Percentiles rank a stretch among this genome's conserved stretches.
Conservation (phyloP, 257 asterid species). For the Solanum ahanhuiri region DNA sequence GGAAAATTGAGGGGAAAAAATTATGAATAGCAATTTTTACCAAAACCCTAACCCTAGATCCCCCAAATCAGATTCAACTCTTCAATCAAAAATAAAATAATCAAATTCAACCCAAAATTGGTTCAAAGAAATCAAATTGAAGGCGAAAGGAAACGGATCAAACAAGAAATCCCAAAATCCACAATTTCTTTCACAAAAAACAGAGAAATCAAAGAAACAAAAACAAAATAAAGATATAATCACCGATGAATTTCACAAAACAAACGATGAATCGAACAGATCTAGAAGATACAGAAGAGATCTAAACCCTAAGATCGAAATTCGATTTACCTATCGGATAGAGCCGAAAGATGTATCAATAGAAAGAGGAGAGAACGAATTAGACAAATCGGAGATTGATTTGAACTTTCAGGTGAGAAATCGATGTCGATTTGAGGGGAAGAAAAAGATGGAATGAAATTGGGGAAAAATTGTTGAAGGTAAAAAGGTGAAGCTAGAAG, state of each 20-base stretch:
- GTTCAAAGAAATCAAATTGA: background rate
- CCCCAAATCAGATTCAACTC: conserved; percentile 1
- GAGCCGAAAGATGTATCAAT: background rate
- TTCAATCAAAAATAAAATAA: background rate
- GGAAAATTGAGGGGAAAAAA: background rate
- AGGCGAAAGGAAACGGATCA: background rate
- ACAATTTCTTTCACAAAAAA: background rate
- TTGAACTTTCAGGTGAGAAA: conserved; percentile 2
- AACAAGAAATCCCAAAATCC: background rate
- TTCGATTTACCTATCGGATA: background rate
- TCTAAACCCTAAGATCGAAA: conserved; percentile 16
- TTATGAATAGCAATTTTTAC: background rate
- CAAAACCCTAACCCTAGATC: conserved; percentile 9
- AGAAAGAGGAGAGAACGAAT: conserved; percentile 7
- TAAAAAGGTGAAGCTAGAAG: background rate
- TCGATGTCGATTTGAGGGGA: conserved; percentile 3
- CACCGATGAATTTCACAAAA: background rate
- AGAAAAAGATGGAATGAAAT: background rate
- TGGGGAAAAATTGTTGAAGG: background rate
- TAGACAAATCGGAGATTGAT: conserved; percentile 1
- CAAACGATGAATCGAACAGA: background rate
- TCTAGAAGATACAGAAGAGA: background rate
- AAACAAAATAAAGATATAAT: background rate
- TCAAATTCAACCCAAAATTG: background rate
- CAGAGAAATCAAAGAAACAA: background rate